Conservation (phyloP, 2,329 filamentous ascomycete species). For the Aurifilum marmelostoma region DNA sequence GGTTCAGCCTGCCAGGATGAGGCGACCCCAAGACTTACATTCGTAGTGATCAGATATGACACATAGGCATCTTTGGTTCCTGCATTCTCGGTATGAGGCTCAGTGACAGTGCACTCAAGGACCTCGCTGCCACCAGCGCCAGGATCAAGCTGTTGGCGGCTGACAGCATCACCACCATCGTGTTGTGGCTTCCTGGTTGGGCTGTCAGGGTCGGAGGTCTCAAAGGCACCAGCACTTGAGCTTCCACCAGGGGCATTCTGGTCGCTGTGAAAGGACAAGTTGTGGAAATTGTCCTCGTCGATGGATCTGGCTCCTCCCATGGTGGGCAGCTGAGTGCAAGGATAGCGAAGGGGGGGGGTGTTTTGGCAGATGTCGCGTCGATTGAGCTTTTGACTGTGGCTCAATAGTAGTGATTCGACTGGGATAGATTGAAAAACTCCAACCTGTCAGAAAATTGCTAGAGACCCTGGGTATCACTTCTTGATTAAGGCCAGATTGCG, state of each 20-base stretch:
- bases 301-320: constrained; percentile 43
- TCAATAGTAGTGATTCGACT: background rate
- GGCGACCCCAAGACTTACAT: too few species aligned
- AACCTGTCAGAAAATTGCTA: background rate
- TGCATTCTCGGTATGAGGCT: constrained; percentile 92
- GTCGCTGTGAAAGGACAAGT: constrained; percentile 76
- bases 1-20: too few species aligned
- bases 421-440: background rate
- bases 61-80: constrained; percentile 96
- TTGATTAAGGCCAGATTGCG: background rate
- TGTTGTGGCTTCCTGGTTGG: constrained; percentile 40
- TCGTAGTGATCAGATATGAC: constrained; percentile 90
- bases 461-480: background rate
- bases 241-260: constrained; percentile 49
- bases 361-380: background rate
- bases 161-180: constrained; percentile 49
- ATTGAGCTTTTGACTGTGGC: background rate
- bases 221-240: constrained; percentile 32
- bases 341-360: background rate
- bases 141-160: constrained; percentile 60
- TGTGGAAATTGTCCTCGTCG: constrained; percentile 75
- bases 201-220: constrained; percentile 29
- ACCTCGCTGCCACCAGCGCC: constrained; percentile 68
- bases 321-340: constrained; percentile 17
- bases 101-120: constrained; percentile 80